Conservation (phyloP, 805 yeast genomes). For the Yamadazyma laniorum region DNA sequence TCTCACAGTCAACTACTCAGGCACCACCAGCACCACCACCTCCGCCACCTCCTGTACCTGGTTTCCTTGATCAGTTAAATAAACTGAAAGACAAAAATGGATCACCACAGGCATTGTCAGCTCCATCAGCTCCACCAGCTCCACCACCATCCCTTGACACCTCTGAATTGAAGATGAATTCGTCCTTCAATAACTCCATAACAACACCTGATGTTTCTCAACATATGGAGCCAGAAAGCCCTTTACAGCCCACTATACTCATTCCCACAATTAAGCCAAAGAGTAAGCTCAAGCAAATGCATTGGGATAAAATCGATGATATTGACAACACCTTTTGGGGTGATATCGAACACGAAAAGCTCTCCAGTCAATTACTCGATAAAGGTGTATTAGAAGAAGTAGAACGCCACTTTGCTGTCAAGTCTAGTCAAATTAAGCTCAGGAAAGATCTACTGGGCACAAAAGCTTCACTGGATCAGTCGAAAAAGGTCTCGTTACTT, state of each 20-base stretch:
- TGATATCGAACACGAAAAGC: slow-evolving; percentile 53
- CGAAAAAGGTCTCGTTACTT: slow-evolving; percentile 61
- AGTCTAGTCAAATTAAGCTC: slow-evolving; percentile 46
- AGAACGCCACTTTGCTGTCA: slow-evolving; percentile 85
- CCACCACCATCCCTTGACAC: neutral
- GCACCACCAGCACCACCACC: slow-evolving; percentile 15
- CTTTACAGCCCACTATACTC: slow-evolving; percentile 6
- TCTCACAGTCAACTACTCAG: neutral
- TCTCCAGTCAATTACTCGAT: slow-evolving; percentile 62
- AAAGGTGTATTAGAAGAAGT: slow-evolving; percentile 82
- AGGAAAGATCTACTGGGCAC: slow-evolving; percentile 27
- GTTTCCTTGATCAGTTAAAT: slow-evolving; percentile 7
- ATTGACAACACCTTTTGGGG: slow-evolving; percentile 89
- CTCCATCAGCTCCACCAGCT: neutral
- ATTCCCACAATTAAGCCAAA: slow-evolving; percentile 50
- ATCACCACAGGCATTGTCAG: slow-evolving; percentile 12
- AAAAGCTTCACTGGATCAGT: slow-evolving; percentile 1
- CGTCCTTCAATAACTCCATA: neutral
- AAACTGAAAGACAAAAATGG: neutral
- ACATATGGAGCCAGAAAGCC: neutral
- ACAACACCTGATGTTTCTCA: neutral
- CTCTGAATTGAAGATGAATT: neutral
- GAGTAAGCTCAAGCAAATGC: slow-evolving; percentile 85
- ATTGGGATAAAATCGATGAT: slow-evolving; percentile 91
- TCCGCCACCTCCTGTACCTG: slow-evolving; percentile 25